A percentile compares a stretch with the other conserved stretches of the same genome.
Evolutionary conservation across 495 filamentous ascomycete species (phyloP).

Genomic region (Penicillium canariense): DNA sequence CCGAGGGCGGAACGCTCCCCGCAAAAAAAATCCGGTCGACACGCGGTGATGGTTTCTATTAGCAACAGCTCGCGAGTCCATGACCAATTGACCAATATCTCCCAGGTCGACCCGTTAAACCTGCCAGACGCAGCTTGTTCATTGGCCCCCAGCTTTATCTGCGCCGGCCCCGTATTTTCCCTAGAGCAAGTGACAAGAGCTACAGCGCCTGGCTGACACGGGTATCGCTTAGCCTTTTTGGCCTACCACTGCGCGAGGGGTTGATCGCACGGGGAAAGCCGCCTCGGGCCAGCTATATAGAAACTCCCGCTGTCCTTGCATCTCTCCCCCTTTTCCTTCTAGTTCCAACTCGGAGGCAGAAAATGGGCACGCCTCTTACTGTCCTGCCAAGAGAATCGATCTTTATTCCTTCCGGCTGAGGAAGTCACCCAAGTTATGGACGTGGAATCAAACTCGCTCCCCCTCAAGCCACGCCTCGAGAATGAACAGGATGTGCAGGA

Average conservation of each 20-base stretch:
- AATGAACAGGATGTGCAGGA: constrained; percentile 44
- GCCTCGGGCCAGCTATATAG: constrained; percentile 17
- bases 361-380: constrained; percentile 23
- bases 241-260: not conserved
- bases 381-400: constrained; percentile 9
- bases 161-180: constrained; percentile 16
- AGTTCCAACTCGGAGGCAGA: constrained; percentile 10
- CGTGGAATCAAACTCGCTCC: constrained; percentile 29
- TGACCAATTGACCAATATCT: constrained; percentile 32
- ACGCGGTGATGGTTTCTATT: constrained; percentile 14
- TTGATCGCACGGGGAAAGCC: no score
- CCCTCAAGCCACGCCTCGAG: constrained; percentile 33
- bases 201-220: constrained; percentile 6
- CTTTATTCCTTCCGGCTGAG: constrained; percentile 15
- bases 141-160: constrained; percentile 32
- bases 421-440: constrained; percentile 26
- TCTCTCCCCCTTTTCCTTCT: not conserved
- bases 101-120: constrained; percentile 2
- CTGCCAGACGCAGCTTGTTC: not conserved
- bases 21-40: constrained; percentile 20
- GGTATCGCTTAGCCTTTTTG: not conserved
- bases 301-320: constrained; percentile 1
- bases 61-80: constrained; percentile 15
- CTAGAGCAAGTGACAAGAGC: constrained; percentile 9
- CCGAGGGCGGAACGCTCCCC: constrained; percentile 24